A percentile compares a stretch with the other conserved stretches of the same genome.
phyloP scores from a whole-genome alignment of 2,329 filamentous ascomycete genomes.

The Xylaria sp. region DNA sequence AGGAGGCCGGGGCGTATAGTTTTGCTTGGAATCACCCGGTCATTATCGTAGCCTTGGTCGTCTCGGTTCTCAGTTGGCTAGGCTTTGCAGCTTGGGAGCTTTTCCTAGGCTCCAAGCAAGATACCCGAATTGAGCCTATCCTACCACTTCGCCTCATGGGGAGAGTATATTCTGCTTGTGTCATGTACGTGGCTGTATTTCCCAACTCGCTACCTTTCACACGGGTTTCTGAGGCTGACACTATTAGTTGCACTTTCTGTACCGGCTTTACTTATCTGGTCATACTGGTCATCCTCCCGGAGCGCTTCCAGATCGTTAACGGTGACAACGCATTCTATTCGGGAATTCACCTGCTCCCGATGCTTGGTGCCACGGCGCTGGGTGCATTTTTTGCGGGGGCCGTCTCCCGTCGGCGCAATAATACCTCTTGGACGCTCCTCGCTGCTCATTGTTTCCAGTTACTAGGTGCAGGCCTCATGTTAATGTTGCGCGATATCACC shows the following conservation, averaged over 20 bases:
- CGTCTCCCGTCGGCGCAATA: constrained; percentile 64
- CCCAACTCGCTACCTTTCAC: neutral
- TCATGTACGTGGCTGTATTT: constrained; percentile 55
- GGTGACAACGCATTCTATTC: constrained; percentile 62
- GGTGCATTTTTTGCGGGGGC: constrained; percentile 66
- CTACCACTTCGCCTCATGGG: constrained; percentile 60
- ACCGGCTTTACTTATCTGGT: constrained; percentile 68
- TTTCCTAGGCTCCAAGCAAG: constrained; percentile 52
- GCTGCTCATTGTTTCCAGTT: constrained; percentile 62
- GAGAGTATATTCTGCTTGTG: constrained; percentile 61
- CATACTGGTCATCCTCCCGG: constrained; percentile 67
- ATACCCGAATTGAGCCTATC: constrained; percentile 61
- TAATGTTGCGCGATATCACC: constrained; percentile 52
- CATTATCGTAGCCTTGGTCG: constrained; percentile 60
- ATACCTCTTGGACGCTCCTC: constrained; percentile 63
- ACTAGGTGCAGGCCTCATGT: constrained; percentile 62
- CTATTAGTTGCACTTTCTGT: constrained; percentile 62
- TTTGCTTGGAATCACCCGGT: constrained; percentile 62
- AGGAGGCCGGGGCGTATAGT: constrained; percentile 64
- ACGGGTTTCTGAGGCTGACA: constrained; percentile 11
- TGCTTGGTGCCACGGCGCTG: constrained; percentile 66
- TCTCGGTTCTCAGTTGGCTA: constrained; percentile 60
- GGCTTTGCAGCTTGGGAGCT: constrained; percentile 64
- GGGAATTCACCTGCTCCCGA: constrained; percentile 66
- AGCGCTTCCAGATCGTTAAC: constrained; percentile 69